Evolutionary conservation across 2,329 filamentous ascomycete genomes (phyloP), one percentile per base, ranked within the genome.

Genomic region (Aspergillus sp.): DNA sequence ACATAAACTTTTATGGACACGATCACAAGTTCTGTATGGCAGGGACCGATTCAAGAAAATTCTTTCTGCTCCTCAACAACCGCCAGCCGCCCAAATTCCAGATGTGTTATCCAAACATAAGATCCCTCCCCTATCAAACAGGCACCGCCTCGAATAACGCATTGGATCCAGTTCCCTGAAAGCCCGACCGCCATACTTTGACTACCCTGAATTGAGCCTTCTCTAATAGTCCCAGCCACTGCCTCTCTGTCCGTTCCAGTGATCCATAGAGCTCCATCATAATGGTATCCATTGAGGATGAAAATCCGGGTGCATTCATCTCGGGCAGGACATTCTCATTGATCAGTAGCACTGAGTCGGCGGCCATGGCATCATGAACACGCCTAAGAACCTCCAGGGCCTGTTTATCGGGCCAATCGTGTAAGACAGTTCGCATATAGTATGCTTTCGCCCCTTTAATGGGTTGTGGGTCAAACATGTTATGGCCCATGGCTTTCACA

Each of bases 321-420:
- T 65, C 63, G 4, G 68, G 67, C n/a, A 71, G 41, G 17, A 70
- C 60, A 7, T 64, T 64, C 17, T 76, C 72, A 52, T 70, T 64
- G 25, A 76, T 65, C 13, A 75, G 45, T 17, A 75, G 52, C 1
- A 65, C 55, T 0, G 70, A 73, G 25, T 69, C 69, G 4, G 59
- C 23, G 2, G 59, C 54, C 71, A 73, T 73, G 12, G 64, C 68
- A 1, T 60, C 61, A 2, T 56, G 54, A 17, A 72, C 61, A 8
- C 61, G 57, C 2, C 41, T 28, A 5, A 71, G 59, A 28, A 62
- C 67, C 8, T 63, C 9, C 17, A 60, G 48, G 10, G 62, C 64
- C 28, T 68, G 59, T 23, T 64, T 64, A 36, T 72, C 69, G 1
- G 69, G 66, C 62, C 67, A 72, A 52, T 73, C 67, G 54, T 74